A percentile compares a stretch with the other conserved stretches of the same genome.
Evolutionary conservation across 345 rosid genomes (phyloP).

Genomic region (Corymbia maculata): DNA sequence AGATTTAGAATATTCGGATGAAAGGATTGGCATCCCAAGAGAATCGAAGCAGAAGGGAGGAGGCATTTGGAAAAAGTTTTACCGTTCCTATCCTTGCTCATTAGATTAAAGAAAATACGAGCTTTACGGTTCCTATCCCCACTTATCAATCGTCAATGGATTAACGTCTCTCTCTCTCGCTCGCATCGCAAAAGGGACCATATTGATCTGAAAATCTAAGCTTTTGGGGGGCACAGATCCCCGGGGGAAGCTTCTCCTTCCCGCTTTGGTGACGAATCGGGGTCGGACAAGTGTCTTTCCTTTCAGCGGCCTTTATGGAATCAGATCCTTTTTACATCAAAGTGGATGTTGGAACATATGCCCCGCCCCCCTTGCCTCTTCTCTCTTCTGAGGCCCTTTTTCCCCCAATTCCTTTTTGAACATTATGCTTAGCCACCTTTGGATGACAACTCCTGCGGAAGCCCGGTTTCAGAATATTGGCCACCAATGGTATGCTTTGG

Average conservation of each 20-base stretch:
- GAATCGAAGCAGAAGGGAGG: background rate
- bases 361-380: background rate
- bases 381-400: background rate
- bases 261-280: background rate
- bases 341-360: constrained; percentile 1
- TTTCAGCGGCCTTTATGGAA: constrained; percentile 4
- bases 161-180: background rate
- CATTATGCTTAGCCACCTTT: background rate
- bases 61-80: background rate
- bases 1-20: background rate
- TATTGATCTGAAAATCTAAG: background rate
- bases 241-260: constrained; percentile 16
- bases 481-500: background rate
- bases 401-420: background rate
- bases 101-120: background rate
- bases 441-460: background rate
- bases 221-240: constrained; percentile 18
- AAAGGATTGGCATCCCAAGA: background rate
- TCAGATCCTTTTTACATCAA: constrained; percentile 17
- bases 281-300: background rate
- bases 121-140: background rate
- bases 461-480: background rate
- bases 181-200: background rate
- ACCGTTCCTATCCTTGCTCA: background rate
- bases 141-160: background rate